These are phyloP conservation scores for Solanum infundibuliforme DNA, from an alignment of 257 asterid species.

Conservation along the genomic window DNA sequence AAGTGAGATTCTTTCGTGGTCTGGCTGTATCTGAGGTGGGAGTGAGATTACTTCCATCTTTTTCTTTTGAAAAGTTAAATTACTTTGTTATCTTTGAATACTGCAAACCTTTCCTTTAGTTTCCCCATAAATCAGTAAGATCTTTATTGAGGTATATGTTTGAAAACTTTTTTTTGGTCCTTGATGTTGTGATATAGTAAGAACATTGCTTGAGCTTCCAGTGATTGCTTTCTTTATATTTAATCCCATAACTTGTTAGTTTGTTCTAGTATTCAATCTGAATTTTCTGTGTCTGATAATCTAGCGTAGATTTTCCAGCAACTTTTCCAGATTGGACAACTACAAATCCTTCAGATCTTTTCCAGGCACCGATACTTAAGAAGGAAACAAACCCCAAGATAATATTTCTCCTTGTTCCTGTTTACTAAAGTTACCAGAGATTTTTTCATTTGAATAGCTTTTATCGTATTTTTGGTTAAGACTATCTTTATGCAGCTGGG, in stretches of 20 bases:
- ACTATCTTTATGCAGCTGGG: not conserved
- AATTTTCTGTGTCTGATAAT: conserved; percentile 23
- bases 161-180: not conserved
- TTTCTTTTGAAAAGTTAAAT: not conserved
- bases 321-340: conserved; percentile 78
- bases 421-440: not conserved
- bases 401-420: not conserved
- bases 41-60: not conserved
- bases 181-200: not conserved
- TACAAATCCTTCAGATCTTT: conserved; percentile 76
- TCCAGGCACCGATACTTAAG: conserved; percentile 69
- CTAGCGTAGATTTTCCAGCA: conserved; percentile 78
- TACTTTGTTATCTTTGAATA: not conserved
- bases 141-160: not conserved
- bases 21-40: not conserved
- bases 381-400: conserved; percentile 76
- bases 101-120: not conserved
- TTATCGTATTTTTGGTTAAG: not conserved
- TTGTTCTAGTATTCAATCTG: conserved; percentile 1
- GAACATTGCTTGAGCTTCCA: not conserved
- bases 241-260: not conserved
- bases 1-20: not conserved
- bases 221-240: conserved; percentile 1
- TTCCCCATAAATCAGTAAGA: not conserved
- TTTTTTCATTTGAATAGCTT: not conserved